Percentiles rank a stretch among this genome's conserved stretches.
phyloP scores from a whole-genome alignment of 2,329 filamentous ascomycete species.

The Cordyceps cateniannulata region DNA sequence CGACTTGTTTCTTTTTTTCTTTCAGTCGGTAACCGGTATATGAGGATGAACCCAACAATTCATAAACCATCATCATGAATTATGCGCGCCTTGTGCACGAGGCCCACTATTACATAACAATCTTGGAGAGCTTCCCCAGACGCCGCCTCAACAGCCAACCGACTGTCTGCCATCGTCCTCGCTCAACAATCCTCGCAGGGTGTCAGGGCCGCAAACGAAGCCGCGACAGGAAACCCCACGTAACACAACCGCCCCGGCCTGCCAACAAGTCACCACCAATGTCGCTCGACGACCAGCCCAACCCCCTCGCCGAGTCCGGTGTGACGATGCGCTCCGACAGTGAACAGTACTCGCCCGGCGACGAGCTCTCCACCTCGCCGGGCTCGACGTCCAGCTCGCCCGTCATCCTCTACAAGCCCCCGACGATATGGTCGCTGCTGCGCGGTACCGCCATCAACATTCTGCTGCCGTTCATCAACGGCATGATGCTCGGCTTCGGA shows the following conservation, averaged over 20 bases:
- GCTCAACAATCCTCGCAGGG: not conserved
- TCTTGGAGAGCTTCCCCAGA: not conserved
- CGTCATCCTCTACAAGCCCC: conserved; percentile 80
- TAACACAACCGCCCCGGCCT: not conserved
- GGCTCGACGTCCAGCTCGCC: conserved; percentile 51
- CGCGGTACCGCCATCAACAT: conserved; percentile 92
- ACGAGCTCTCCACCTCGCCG: conserved; percentile 55
- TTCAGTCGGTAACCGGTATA: too few relatives aligned
- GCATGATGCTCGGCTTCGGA: conserved; percentile 95
- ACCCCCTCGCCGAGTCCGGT: conserved; percentile 63
- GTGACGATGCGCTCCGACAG: conserved; percentile 77
- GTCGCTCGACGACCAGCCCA: conserved; percentile 25
- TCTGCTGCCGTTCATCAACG: conserved; percentile 92
- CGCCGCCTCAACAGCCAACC: not conserved
- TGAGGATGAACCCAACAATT: not conserved
- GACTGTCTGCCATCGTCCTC: not conserved
- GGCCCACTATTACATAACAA: conserved; percentile 5
- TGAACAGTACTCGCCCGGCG: conserved; percentile 68
- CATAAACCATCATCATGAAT: not conserved
- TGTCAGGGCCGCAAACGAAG: not conserved
- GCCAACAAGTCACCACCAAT: not conserved
- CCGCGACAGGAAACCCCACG: not conserved
- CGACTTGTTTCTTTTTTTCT: too few relatives aligned
- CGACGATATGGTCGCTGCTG: conserved; percentile 78
- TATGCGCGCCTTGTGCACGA: not conserved